phyloP scores from a whole-genome alignment of 345 rosid species.

The Geranium rotundifolium region DNA sequence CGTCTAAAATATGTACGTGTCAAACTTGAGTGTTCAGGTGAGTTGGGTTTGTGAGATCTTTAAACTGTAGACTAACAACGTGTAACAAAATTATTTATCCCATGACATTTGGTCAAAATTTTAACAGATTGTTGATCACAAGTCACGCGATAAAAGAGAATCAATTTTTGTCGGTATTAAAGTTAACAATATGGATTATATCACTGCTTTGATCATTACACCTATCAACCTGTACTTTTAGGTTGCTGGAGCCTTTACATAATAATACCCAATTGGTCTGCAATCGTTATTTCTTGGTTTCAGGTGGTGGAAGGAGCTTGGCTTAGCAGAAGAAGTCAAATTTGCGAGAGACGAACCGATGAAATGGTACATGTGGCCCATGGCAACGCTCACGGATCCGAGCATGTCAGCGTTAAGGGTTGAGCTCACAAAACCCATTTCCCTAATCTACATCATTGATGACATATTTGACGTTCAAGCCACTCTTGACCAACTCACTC shows the following conservation, averaged over 20 bases:
- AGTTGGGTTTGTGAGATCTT: too few relatives aligned
- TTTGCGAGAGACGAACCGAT: slow-evolving; percentile 9
- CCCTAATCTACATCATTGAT: slow-evolving; percentile 11
- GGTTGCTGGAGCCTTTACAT: not conserved
- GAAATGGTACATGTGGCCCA: slow-evolving; percentile 16
- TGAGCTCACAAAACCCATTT: slow-evolving; percentile 6
- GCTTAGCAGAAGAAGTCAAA: slow-evolving; percentile 7
- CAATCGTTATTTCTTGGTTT: not conserved
- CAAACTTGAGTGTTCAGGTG: too few relatives aligned
- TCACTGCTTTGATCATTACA: too few relatives aligned
- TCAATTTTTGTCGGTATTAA: too few relatives aligned
- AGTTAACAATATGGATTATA: too few relatives aligned
- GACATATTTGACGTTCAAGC: slow-evolving; percentile 12
- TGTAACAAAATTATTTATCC: too few relatives aligned
- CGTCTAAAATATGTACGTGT: too few relatives aligned
- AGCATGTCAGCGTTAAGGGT: slow-evolving; percentile 8
- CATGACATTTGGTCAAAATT: too few relatives aligned
- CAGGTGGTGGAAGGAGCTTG: slow-evolving; percentile 13
- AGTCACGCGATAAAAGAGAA: too few relatives aligned
- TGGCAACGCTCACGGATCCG: slow-evolving; percentile 4
- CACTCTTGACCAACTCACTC: slow-evolving; percentile 5
- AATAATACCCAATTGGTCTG: not conserved
- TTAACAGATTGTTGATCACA: too few relatives aligned
- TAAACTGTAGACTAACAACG: too few relatives aligned
- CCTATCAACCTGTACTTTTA: not conserved